Evolutionary conservation across 768 basidiomycete species (phyloP), one percentile per base, ranked within the genome.

Genomic region (Ramaria sp.): DNA sequence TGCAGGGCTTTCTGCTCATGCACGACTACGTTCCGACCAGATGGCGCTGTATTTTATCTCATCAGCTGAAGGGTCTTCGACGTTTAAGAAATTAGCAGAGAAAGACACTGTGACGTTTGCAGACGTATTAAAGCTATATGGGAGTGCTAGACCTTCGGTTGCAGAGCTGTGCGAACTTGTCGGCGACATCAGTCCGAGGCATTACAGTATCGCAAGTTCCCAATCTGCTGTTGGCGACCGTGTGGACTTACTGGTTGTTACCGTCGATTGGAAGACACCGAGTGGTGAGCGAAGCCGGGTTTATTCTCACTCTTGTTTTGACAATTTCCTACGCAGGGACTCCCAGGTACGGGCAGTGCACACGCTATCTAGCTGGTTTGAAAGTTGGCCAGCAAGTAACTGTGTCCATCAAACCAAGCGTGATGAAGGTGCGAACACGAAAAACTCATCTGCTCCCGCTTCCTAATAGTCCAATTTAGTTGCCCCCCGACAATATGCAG

Each of bases 391-490:
- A 90, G 66, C 85, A 95, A 68, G 93, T 97, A 20, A 97, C 93
- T 0, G 95, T 96, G 8, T 97, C 94, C 5, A 86, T 98, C 70
- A 96, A 96, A 69, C 96, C 96, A 24, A 96, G 93, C 65, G 96
- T 99, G 27, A 98, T 99, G 96, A 98, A 97, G 78, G 88, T 90
- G 55, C 22, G 75, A 66, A 22, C 13, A 16, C 45, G 27, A 8
- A 4, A 34, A 13, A 27, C 24, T 12, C 27, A 36, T 37, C 12
- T 18, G 43, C 3, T 30, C 44, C 44, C 18, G 16, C 30, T 22
- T 25, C 27, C 28, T 50, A 5, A 34, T 9, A 50, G 32, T 39
- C 8, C 22, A 8, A 49, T 47, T 41, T 59, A 92, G 88, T 74
- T 98, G 5, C 96, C 96, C 51, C 85, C 86, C 0, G 77, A 81